These are phyloP conservation scores for Musa schizocarpa DNA, from an alignment of 176 grass and related monocot species.

Conservation along the genomic window DNA sequence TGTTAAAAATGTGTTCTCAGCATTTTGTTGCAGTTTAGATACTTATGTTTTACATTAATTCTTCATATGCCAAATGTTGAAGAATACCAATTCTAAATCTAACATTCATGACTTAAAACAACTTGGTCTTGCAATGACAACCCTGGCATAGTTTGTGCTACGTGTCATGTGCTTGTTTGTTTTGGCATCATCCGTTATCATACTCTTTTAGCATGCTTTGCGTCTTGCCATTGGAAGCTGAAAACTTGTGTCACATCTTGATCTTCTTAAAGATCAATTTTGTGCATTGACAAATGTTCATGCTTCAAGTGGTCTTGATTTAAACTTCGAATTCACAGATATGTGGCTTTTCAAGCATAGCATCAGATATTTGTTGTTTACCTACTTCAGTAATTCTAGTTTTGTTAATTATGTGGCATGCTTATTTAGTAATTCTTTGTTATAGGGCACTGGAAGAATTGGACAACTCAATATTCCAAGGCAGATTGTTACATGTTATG, in stretches of 20 bases:
- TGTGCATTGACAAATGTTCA: neutral
- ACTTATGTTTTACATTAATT: neutral
- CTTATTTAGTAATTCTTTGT: conserved; percentile 8
- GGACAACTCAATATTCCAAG: conserved; percentile 95
- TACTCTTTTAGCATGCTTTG: neutral
- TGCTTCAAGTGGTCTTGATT: neutral
- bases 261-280: neutral
- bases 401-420: neutral
- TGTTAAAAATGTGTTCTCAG: neutral
- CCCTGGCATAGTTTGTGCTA: neutral
- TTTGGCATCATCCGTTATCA: too few relatives aligned
- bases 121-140: neutral
- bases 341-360: neutral
- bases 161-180: too few relatives aligned
- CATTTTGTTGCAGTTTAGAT: neutral
- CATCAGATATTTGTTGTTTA: neutral
- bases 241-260: neutral
- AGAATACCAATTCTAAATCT: neutral
- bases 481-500: conserved; percentile 62
- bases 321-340: neutral
- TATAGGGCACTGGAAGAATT: conserved; percentile 84
- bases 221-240: neutral
- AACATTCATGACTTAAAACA: neutral
- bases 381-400: neutral
- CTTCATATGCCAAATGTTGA: neutral